A percentile compares a stretch with the other conserved stretches of the same genome.
phyloP scores from a whole-genome alignment of 345 rosid genomes.

The Populus ilicifolia region DNA sequence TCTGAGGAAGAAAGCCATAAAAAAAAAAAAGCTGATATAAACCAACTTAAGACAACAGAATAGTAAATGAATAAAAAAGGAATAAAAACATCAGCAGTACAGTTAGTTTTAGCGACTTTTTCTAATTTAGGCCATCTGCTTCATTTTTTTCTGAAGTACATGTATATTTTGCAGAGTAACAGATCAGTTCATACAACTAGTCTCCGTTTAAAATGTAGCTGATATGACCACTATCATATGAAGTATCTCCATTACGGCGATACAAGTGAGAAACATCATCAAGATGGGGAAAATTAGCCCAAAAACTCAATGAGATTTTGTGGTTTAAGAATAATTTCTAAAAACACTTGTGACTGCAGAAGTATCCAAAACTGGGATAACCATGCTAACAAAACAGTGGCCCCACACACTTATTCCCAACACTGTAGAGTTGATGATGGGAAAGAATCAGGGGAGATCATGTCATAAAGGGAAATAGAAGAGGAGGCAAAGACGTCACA shows the following conservation, averaged over 20 bases:
- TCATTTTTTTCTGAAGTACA: not conserved
- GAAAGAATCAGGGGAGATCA: not conserved
- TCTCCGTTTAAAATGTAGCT: not conserved
- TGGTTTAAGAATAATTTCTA: not conserved
- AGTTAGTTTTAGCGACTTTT: not conserved
- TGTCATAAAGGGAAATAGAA: not conserved
- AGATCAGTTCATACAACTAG: not conserved
- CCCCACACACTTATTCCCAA: not conserved
- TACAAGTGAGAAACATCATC: not conserved
- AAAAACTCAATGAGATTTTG: not conserved
- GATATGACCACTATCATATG: not conserved
- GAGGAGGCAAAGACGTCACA: not conserved
- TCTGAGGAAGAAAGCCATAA: slow-evolving; percentile 40
- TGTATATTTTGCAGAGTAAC: not conserved
- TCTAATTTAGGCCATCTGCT: not conserved
- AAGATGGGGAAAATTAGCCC: not conserved
- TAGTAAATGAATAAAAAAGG: slow-evolving; percentile 5
- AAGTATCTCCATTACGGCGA: not conserved
- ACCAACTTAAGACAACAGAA: not conserved
- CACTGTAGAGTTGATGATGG: not conserved
- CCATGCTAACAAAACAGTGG: not conserved
- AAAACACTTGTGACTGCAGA: not conserved
- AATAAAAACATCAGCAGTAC: not conserved
- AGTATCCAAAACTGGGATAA: not conserved
- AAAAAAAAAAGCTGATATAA: not conserved